Evolutionary conservation across 2,329 filamentous ascomycete species (phyloP).

Genomic region (Fusarium brevicatenulatum): DNA sequence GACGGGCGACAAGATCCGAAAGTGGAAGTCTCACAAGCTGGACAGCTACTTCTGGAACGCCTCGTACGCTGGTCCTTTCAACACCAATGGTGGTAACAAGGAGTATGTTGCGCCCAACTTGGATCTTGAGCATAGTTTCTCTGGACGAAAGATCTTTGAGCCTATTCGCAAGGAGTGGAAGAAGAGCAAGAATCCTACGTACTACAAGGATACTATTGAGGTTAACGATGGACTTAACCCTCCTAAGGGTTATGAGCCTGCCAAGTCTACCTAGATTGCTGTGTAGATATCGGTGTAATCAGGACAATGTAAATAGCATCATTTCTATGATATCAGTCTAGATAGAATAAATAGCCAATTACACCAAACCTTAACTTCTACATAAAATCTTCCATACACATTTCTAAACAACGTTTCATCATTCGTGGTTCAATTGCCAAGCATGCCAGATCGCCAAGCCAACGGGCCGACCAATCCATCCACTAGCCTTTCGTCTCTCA

Average conservation of each 20-base stretch:
- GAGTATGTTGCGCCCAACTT: conserved; percentile 56
- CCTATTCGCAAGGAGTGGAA: conserved; percentile 53
- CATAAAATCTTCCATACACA: rapidly evolving
- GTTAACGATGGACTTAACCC: conserved; percentile 56
- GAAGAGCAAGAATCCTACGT: conserved; percentile 51
- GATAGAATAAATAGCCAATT: not conserved
- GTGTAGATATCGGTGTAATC: not conserved
- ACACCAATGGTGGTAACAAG: conserved; percentile 48
- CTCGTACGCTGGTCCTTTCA: conserved; percentile 64
- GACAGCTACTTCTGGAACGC: conserved; percentile 60
- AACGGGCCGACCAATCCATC: not conserved
- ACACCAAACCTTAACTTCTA: rapidly evolving
- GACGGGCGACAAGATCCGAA: conserved; percentile 65
- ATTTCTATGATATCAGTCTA: not conserved
- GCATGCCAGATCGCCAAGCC: conserved; percentile 6
- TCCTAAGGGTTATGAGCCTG: conserved; percentile 51
- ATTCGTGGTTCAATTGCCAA: not conserved
- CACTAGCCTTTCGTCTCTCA: not conserved
- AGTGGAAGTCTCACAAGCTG: conserved; percentile 51
- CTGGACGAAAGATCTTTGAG: conserved; percentile 50
- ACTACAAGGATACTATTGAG: conserved; percentile 55
- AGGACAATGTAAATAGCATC: not conserved
- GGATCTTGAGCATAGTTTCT: conserved; percentile 45
- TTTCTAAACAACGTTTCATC: not conserved
- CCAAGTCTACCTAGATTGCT: conserved; percentile 18